Conservation (phyloP, 306 rosid species). For the Vigna unguiculata region DNA sequence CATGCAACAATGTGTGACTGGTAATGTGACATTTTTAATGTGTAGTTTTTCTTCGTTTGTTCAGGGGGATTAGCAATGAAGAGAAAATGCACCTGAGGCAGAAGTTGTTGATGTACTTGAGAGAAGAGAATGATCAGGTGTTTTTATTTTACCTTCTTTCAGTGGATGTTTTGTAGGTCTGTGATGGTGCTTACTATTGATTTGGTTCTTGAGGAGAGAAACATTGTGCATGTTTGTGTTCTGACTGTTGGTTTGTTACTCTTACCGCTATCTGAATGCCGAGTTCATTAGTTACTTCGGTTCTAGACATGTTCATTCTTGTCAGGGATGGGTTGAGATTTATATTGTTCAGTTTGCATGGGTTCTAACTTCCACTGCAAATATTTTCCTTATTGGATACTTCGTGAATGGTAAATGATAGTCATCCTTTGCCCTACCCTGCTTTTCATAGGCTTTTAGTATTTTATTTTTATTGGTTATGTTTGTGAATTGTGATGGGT, state of each 20-base stretch:
- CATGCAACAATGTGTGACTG: conserved; percentile 39
- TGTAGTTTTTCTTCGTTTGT: conserved; percentile 6
- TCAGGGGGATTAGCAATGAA: conserved; percentile 86
- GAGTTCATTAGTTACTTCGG: conserved; percentile 25
- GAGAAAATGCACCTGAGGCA: conserved; percentile 86
- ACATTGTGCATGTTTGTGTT: conserved; percentile 14
- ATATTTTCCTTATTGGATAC: conserved; percentile 13
- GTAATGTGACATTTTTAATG: conserved; percentile 34
- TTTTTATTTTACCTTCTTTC: neutral
- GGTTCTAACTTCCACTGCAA: neutral
- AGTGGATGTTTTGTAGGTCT: neutral
- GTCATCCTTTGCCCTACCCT: neutral
- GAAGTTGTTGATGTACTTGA: conserved; percentile 78
- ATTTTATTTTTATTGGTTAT: conserved; percentile 16
- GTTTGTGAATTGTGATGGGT: conserved; percentile 25
- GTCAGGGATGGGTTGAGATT: conserved; percentile 22
- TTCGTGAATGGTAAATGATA: conserved; percentile 21
- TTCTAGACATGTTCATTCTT: conserved; percentile 36
- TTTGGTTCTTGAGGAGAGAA: neutral
- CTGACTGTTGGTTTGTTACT: conserved; percentile 10
- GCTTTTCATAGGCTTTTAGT: neutral
- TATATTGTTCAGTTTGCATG: conserved; percentile 14
- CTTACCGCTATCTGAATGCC: neutral
- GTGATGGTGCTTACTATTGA: neutral
- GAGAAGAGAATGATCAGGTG: conserved; percentile 92